Conservation (phyloP, 1,284 basidiomycete genomes). For the Ganoderma lingzhi region DNA sequence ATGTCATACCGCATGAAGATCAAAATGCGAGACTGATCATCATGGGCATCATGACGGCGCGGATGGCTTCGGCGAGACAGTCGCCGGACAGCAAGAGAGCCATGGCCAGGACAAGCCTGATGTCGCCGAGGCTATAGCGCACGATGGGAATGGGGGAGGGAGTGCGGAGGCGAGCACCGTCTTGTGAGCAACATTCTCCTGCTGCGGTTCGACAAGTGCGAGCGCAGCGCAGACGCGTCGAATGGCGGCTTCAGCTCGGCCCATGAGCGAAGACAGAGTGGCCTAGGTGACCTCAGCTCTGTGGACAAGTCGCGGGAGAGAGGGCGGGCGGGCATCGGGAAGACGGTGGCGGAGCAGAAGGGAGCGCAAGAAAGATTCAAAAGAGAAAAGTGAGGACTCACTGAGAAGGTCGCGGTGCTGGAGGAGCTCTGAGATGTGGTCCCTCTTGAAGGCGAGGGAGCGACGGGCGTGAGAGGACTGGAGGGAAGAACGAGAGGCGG, state of each 20-base stretch:
- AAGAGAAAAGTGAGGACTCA: constrained; percentile 17
- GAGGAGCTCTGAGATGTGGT: constrained; percentile 17
- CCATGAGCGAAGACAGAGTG: background rate
- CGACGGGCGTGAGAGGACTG: constrained; percentile 37
- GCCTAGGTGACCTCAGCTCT: background rate
- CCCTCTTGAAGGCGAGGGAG: constrained; percentile 28
- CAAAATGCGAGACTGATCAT: constrained; percentile 15
- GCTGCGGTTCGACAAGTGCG: constrained; percentile 2
- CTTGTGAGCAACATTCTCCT: background rate
- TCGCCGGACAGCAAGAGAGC: background rate
- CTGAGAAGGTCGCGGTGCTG: constrained; percentile 26
- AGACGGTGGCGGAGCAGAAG: background rate
- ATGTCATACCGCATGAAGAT: constrained; percentile 6
- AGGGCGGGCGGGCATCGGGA: background rate
- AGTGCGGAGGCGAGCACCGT: background rate
- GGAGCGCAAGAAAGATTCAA: background rate
- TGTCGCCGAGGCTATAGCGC: constrained; percentile 1
- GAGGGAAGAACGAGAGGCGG: constrained; percentile 35
- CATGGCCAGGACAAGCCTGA: background rate
- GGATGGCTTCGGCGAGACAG: constrained; percentile 6
- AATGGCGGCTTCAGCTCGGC: background rate
- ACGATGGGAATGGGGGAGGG: background rate
- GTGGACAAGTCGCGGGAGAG: background rate
- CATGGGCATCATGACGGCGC: constrained; percentile 8
- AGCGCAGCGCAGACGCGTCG: background rate